A percentile compares a stretch with the other conserved stretches of the same genome.
phyloP scores from a whole-genome alignment of 768 basidiomycete species.

The Ramaria sp. region DNA sequence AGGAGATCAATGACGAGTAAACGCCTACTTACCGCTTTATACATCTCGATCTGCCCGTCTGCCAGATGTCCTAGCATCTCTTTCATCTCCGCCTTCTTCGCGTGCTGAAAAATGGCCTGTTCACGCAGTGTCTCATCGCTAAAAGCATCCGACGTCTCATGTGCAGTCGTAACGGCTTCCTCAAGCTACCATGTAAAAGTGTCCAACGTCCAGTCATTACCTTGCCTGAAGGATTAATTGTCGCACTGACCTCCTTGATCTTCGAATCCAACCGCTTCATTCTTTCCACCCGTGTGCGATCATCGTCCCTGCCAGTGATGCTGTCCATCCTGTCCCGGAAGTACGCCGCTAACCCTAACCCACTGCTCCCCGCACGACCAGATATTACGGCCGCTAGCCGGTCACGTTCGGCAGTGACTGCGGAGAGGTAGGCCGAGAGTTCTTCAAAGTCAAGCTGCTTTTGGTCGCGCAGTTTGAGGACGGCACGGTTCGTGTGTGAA shows the following conservation, averaged over 20 bases:
- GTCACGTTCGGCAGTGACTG: conserved; percentile 89
- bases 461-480: conserved; percentile 91
- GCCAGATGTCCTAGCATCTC: conserved; percentile 83
- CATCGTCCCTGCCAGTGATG: conserved; percentile 86
- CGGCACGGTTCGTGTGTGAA: conserved; percentile 86
- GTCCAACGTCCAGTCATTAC: not conserved
- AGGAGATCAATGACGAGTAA: not conserved
- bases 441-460: conserved; percentile 99
- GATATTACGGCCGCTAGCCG: conserved; percentile 80
- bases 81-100: conserved; percentile 95
- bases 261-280: conserved; percentile 87
- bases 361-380: conserved; percentile 79
- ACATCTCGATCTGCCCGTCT: conserved; percentile 92
- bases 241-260: conserved; percentile 80
- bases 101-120: conserved; percentile 79
- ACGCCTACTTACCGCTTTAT: conserved; percentile 52
- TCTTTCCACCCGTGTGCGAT: conserved; percentile 84
- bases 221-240: not conserved
- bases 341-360: conserved; percentile 80
- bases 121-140: conserved; percentile 91
- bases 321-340: conserved; percentile 88
- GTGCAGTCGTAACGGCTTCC: conserved; percentile 91
- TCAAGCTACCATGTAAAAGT: conserved; percentile 49
- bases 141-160: conserved; percentile 94
- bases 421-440: conserved; percentile 86